Evolutionary conservation across 1,139 yeast species (phyloP).

Genomic region (Zygosaccharomyces pseudobailii): DNA sequence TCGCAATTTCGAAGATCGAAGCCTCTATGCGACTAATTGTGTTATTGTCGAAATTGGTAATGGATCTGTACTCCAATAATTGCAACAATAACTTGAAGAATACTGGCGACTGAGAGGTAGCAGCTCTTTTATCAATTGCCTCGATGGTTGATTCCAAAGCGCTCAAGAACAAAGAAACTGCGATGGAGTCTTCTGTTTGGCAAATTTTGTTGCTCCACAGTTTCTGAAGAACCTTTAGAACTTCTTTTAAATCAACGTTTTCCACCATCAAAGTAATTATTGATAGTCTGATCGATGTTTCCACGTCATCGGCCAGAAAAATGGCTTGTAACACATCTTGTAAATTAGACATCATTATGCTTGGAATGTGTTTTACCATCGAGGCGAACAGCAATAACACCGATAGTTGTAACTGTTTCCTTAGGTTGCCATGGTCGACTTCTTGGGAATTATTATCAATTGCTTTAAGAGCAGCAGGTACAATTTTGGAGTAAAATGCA

Average conservation of each 20-base stretch:
- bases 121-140: slow-evolving; percentile 65
- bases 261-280: slow-evolving; percentile 62
- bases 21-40: slow-evolving; percentile 79
- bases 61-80: slow-evolving; percentile 65
- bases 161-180: slow-evolving; percentile 68
- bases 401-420: slow-evolving; percentile 52
- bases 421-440: slow-evolving; percentile 31
- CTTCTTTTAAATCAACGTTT: slow-evolving; percentile 61
- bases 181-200: slow-evolving; percentile 38
- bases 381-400: slow-evolving; percentile 69
- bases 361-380: slow-evolving; percentile 77
- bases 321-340: slow-evolving; percentile 55
- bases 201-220: slow-evolving; percentile 57
- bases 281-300: slow-evolving; percentile 55
- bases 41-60: slow-evolving; percentile 57
- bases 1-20: slow-evolving; percentile 66
- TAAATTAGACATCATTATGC: slow-evolving; percentile 70
- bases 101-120: slow-evolving; percentile 62
- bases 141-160: slow-evolving; percentile 63
- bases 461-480: slow-evolving; percentile 60
- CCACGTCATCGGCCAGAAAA: slow-evolving; percentile 54
- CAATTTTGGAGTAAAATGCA: slow-evolving; percentile 78
- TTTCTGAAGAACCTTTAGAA: slow-evolving; percentile 56
- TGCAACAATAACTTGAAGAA: slow-evolving; percentile 68
- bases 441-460: slow-evolving; percentile 46